phyloP scores from a whole-genome alignment of 345 rosid species.

The Streptanthus diversifolius region DNA sequence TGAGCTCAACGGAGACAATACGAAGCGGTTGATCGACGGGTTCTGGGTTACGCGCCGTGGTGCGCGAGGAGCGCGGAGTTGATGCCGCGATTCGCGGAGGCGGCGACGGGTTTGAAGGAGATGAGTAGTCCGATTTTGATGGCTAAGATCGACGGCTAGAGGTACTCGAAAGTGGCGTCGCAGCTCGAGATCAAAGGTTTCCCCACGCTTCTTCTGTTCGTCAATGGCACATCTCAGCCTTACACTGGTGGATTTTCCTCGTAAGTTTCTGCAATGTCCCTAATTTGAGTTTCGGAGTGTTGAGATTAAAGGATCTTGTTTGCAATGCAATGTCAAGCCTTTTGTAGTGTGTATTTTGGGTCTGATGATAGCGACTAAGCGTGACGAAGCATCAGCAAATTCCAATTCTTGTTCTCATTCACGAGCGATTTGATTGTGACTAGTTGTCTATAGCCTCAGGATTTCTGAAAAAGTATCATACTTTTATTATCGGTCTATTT shows the following conservation, averaged over 20 bases:
- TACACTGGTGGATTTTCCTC: slow-evolving; percentile 79
- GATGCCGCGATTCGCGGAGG: slow-evolving; percentile 93
- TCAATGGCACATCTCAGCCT: slow-evolving; percentile 63
- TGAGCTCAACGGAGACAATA: slow-evolving; percentile 62
- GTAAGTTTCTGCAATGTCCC: slow-evolving; percentile 38
- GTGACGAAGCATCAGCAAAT: neutral
- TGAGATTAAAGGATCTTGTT: neutral
- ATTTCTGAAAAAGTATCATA: slow-evolving; percentile 50
- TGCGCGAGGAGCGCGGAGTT: slow-evolving; percentile 89
- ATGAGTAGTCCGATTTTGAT: slow-evolving; percentile 52
- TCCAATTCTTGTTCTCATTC: neutral
- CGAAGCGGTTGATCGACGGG: slow-evolving; percentile 46
- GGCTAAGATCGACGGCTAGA: slow-evolving; percentile 88
- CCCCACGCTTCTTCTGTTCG: slow-evolving; percentile 76
- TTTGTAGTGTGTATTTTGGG: neutral
- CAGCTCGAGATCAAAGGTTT: slow-evolving; percentile 66
- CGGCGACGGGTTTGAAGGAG: slow-evolving; percentile 68
- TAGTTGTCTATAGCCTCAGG: slow-evolving; percentile 37
- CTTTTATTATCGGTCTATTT: slow-evolving; percentile 57
- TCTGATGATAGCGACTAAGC: neutral
- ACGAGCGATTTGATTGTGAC: neutral
- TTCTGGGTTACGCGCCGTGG: slow-evolving; percentile 91
- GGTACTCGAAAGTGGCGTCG: slow-evolving; percentile 75
- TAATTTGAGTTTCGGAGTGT: neutral
- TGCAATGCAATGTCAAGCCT: neutral